Base-by-base conservation (phyloP, 1,284 basidiomycete genomes). In the Tilletia walkeri region DNA sequence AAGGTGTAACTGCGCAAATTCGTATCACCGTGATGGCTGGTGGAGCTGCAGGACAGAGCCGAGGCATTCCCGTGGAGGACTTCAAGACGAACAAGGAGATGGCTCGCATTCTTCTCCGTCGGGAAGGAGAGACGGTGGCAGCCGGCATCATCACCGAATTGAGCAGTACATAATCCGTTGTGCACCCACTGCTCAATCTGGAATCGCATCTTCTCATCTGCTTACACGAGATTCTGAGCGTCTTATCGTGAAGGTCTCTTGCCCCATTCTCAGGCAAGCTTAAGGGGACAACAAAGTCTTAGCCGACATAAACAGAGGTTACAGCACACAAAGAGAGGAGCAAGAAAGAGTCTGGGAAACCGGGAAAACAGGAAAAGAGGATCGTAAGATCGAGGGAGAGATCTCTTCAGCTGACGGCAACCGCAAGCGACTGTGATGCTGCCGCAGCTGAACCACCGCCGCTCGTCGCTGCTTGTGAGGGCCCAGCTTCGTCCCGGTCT, bases 81-180 rank as follows among this genome's bases (percentile, higher is more conserved):
- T 95, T 95, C 73, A 85, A 89, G 3, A 86, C 86, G n/a, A 98
- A 94, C 85, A 98, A 98, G 85, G 93, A 96, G 75, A 96, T 99
- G 95, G 95, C 95, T 0, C 86, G 95, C 54, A 88, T 99, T 63
- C 84, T 99, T 68, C 87, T 99, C 72, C 86, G 95, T 49, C 87
- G 95, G 72, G 89, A 89, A 20, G 95, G 96, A 0, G 94, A 98
- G 86, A 98, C 95, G 0, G 92, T 99, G 72, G 93, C 91, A 61
- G 95, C 95, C 68, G 95, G 94, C 89, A 81, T 83, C 16, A 78
- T 84, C 1, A 50, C 81, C 7, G 81, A 83, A 72, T 45, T 66
- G 41, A 18, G 38, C 20, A 36, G 24, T 45, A 14, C 65, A 41
- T 66, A 66, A 41, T 63, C 14, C 20, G 34, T 30, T 34, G 20